Evolutionary conservation across 164 flowering plant genomes (phyloP).

Genomic region (Nelumbo lutea): DNA sequence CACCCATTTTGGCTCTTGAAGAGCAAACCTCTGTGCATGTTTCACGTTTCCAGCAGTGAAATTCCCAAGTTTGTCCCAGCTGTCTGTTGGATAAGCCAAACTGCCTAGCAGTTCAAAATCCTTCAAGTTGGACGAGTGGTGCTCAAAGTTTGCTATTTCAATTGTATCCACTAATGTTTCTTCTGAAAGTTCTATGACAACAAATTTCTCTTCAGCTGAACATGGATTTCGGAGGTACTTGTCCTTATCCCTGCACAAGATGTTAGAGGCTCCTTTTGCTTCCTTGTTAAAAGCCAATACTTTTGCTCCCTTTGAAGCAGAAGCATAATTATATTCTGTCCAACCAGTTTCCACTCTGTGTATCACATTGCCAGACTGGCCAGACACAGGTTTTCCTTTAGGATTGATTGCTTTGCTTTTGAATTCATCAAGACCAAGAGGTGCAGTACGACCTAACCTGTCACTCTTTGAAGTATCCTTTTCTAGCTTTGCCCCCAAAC

Average conservation of each 20-base stretch:
- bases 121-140: slow-evolving; percentile 82
- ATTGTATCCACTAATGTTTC: slow-evolving; percentile 87
- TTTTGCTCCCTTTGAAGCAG: slow-evolving; percentile 94
- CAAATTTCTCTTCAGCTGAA: slow-evolving; percentile 88
- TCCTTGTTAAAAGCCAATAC: slow-evolving; percentile 82
- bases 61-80: slow-evolving; percentile 76
- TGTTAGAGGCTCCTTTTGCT: slow-evolving; percentile 84
- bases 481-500: slow-evolving; percentile 22
- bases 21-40: slow-evolving; percentile 73
- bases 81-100: slow-evolving; percentile 77
- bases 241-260: slow-evolving; percentile 81
- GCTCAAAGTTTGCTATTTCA: slow-evolving; percentile 90
- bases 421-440: slow-evolving; percentile 82
- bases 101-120: slow-evolving; percentile 87
- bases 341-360: slow-evolving; percentile 92
- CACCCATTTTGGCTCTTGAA: slow-evolving; percentile 88
- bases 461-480: slow-evolving; percentile 35
- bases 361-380: slow-evolving; percentile 46
- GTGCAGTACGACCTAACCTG: slow-evolving; percentile 44
- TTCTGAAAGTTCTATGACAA: slow-evolving; percentile 88
- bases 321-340: slow-evolving; percentile 85
- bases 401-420: slow-evolving; percentile 69
- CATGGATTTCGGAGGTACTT: slow-evolving; percentile 96
- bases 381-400: slow-evolving; percentile 40
- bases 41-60: slow-evolving; percentile 79